Evolutionary conservation across 2,329 filamentous ascomycete species (phyloP).

Genomic region (Alternaria arborescens): DNA sequence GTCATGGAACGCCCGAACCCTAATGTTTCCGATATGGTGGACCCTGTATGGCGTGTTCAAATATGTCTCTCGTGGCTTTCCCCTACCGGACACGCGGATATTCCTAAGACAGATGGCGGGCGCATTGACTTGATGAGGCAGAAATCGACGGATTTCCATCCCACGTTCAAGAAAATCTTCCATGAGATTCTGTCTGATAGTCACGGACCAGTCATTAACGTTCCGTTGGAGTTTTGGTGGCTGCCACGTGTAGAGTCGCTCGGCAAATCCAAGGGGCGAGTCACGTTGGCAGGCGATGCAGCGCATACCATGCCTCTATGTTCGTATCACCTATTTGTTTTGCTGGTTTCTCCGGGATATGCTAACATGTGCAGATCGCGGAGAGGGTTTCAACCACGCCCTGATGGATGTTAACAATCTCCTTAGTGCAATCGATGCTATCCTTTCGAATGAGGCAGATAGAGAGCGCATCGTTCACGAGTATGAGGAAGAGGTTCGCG

Average conservation of each 20-base stretch:
- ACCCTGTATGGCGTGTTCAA: not conserved
- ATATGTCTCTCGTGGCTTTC: not conserved
- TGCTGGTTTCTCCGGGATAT: not conserved
- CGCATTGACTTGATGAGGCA: not conserved
- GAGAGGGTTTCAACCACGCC: not conserved
- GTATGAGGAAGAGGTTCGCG: not conserved
- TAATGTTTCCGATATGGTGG: not conserved
- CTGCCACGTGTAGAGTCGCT: not conserved
- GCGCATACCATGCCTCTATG: not conserved
- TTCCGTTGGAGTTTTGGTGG: not conserved
- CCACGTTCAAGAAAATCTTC: not conserved
- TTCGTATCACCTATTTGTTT: not conserved
- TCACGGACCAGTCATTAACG: not conserved
- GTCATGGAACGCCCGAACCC: not conserved
- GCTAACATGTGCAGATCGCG: not conserved
- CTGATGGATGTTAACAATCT: not conserved
- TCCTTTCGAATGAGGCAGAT: not conserved
- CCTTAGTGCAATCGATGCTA: not conserved
- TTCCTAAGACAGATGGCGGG: not conserved
- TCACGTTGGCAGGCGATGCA: not conserved
- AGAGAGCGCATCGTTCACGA: not conserved
- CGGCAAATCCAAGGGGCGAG: not conserved
- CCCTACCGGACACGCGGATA: not conserved
- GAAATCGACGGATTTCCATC: not conserved
- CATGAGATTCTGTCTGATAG: not conserved